These are phyloP conservation scores for Plasmodiophora brassicae DNA, from an alignment of 208 protist genomes.

Conservation along the genomic window DNA sequence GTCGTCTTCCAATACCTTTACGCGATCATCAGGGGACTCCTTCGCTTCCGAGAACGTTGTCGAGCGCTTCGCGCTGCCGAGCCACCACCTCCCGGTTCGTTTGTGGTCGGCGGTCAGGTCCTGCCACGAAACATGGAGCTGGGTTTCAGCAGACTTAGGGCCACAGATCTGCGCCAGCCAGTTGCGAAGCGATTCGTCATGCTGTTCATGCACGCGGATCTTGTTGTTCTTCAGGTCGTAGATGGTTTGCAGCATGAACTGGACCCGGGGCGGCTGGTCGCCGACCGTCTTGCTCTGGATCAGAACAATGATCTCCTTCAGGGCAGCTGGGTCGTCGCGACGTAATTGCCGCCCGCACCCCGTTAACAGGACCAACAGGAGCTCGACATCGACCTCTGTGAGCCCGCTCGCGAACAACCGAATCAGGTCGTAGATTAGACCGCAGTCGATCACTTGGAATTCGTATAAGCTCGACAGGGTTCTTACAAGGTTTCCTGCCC, in stretches of 20 bases:
- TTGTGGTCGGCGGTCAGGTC: not conserved
- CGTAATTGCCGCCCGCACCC: not conserved
- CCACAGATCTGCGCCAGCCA: not conserved
- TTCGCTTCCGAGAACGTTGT: not conserved
- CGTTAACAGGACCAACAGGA: not conserved
- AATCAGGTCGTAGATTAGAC: conserved; percentile 29
- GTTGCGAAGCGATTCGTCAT: not conserved
- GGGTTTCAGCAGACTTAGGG: not conserved
- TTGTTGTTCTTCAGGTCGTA: conserved; percentile 36
- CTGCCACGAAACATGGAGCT: not conserved
- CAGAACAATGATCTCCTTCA: not conserved
- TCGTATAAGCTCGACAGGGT: not conserved
- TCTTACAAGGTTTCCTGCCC: not conserved
- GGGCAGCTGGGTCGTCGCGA: not conserved
- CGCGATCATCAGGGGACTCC: not conserved
- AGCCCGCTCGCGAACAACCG: not conserved
- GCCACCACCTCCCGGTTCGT: conserved; percentile 4
- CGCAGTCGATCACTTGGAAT: not conserved
- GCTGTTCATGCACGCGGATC: not conserved
- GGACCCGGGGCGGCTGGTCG: not conserved
- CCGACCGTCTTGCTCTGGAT: conserved; percentile 1
- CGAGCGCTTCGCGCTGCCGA: not conserved
- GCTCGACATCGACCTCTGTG: not conserved
- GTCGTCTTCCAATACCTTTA: not conserved
- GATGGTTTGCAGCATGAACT: not conserved